A percentile compares a stretch with the other conserved stretches of the same genome.
Conservation (phyloP, 768 basidiomycete species). For the Suillus sp. region DNA sequence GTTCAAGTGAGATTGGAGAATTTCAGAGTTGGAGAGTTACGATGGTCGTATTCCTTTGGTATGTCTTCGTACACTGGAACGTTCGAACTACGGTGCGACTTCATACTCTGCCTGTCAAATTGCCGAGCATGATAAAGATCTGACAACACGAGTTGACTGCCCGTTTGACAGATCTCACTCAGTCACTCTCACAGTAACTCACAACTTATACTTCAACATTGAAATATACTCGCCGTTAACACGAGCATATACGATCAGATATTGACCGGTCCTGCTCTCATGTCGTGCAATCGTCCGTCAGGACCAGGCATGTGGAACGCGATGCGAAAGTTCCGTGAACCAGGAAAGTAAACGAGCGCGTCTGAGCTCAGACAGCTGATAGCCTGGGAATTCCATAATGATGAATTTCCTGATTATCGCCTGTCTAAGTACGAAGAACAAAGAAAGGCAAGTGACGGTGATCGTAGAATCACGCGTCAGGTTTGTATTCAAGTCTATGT, state of each 20-base stretch:
- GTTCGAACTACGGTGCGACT: no score
- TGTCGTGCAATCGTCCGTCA: not conserved
- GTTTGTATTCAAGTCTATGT: not conserved
- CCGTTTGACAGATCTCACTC: no score
- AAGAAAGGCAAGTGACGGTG: rapidly evolving
- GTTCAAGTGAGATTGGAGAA: not conserved
- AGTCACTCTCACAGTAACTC: no score
- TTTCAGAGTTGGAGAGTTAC: not conserved
- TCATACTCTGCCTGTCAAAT: no score
- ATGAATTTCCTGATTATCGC: not conserved
- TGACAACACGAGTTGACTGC: no score
- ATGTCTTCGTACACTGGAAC: no score
- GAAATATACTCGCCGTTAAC: no score
- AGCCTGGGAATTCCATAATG: not conserved
- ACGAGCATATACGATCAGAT: no score
- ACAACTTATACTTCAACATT: no score
- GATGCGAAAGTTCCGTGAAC: not conserved
- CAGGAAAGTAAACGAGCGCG: not conserved
- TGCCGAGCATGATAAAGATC: no score
- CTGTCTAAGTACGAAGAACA: not conserved
- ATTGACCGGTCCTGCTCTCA: no score
- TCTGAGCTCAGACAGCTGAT: not conserved
- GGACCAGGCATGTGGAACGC: no score
- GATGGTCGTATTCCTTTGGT: not conserved
- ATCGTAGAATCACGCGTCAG: not conserved